Percentiles rank a stretch among this genome's conserved stretches.
Evolutionary conservation across 257 asterid genomes (phyloP).

Genomic region (Petrea volubilis): DNA sequence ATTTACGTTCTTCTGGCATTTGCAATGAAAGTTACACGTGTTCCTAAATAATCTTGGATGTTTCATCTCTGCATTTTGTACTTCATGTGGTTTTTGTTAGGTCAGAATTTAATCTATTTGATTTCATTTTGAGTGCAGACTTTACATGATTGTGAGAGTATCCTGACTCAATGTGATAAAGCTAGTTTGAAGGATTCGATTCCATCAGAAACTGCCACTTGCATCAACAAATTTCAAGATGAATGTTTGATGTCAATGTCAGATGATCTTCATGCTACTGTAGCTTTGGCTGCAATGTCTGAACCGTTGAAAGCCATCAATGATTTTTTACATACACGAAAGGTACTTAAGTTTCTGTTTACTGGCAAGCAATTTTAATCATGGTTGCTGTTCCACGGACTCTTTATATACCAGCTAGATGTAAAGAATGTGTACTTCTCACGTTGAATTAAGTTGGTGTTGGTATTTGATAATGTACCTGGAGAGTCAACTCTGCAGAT

Average conservation of each 20-base stretch:
- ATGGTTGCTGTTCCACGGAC: background rate
- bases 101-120: slow-evolving; percentile 18
- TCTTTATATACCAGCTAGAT: background rate
- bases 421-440: background rate
- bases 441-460: background rate
- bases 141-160: slow-evolving; percentile 60
- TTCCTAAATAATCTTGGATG: background rate
- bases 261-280: slow-evolving; percentile 90
- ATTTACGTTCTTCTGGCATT: background rate
- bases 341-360: slow-evolving; percentile 49
- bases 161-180: slow-evolving; percentile 41
- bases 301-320: slow-evolving; percentile 87
- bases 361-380: slow-evolving; percentile 4
- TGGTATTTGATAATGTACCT: slow-evolving; percentile 3
- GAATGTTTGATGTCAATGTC: slow-evolving; percentile 74
- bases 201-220: slow-evolving; percentile 57
- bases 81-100: slow-evolving; percentile 3
- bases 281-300: slow-evolving; percentile 88
- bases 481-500: slow-evolving; percentile 9
- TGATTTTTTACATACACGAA: slow-evolving; percentile 85
- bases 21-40: background rate
- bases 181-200: slow-evolving; percentile 50
- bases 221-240: slow-evolving; percentile 64
- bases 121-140: slow-evolving; percentile 55
- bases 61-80: background rate